phyloP scores from a whole-genome alignment of 257 asterid genomes.

The Ballota nigra region DNA sequence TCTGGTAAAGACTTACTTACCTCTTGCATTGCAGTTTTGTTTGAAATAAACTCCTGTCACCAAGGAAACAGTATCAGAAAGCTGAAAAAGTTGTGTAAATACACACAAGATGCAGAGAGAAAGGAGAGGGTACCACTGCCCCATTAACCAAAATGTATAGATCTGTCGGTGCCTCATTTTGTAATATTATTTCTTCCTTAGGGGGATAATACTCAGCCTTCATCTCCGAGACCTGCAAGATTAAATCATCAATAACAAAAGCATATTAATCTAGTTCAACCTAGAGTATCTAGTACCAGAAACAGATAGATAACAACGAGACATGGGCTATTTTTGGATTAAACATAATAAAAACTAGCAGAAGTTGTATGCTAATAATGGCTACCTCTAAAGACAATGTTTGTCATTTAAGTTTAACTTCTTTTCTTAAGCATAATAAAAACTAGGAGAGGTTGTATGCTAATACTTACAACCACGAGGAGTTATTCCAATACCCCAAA shows the following conservation, averaged over 20 bases:
- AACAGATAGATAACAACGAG: not conserved
- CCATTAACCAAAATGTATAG: conserved; percentile 67
- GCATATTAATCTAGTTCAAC: conserved; percentile 3
- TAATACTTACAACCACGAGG: not conserved
- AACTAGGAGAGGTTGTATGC: not conserved
- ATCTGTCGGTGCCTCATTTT: conserved; percentile 77
- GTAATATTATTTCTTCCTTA: conserved; percentile 66
- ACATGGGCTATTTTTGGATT: not conserved
- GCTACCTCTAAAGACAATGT: not conserved
- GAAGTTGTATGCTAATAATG: not conserved
- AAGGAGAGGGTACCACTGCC: conserved; percentile 48
- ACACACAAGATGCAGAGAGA: not conserved
- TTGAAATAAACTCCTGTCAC: conserved; percentile 55
- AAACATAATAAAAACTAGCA: not conserved
- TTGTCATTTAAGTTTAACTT: not conserved
- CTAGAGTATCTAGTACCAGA: not conserved
- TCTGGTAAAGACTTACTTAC: conserved; percentile 24
- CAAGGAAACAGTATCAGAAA: conserved; percentile 24
- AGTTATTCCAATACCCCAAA: not conserved
- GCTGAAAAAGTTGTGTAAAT: not conserved
- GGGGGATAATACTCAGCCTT: conserved; percentile 79
- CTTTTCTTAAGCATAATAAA: not conserved
- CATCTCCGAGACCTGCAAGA: conserved; percentile 64
- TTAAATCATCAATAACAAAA: not conserved
- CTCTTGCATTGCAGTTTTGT: conserved; percentile 42